phyloP scores from a whole-genome alignment of 345 rosid species.

The Lepidium sativum region DNA sequence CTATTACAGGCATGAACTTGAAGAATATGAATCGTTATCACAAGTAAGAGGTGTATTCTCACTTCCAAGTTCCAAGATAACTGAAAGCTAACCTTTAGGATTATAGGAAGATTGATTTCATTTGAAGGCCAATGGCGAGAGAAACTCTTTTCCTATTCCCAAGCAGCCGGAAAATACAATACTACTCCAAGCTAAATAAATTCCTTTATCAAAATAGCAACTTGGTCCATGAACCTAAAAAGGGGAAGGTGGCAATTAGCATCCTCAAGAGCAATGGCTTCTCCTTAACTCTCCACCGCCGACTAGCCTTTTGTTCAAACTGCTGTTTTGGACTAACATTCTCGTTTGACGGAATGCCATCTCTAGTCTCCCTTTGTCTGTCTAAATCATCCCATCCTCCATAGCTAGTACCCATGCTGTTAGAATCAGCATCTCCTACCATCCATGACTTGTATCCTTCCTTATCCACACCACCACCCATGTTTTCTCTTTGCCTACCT shows the following conservation, averaged over 20 bases:
- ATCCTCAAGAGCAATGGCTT: conserved; percentile 55
- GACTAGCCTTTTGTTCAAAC: conserved; percentile 34
- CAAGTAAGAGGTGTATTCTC: not conserved
- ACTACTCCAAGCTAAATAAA: conserved; percentile 4
- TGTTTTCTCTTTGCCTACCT: conserved; percentile 25
- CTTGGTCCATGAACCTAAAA: conserved; percentile 62
- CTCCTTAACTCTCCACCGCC: conserved; percentile 53
- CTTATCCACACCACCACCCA: conserved; percentile 14
- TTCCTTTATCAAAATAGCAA: conserved; percentile 38
- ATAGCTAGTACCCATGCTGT: conserved; percentile 21
- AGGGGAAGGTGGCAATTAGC: conserved; percentile 66
- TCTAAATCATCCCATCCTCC: conserved; percentile 94
- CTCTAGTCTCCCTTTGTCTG: conserved; percentile 15
- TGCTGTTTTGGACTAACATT: conserved; percentile 23
- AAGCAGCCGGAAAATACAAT: not conserved
- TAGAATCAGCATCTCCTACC: conserved; percentile 28
- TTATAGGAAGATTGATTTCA: not conserved
- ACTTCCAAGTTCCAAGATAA: conserved; percentile 6
- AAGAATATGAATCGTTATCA: conserved; percentile 4
- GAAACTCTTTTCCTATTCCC: not conserved
- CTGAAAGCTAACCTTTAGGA: conserved; percentile 21
- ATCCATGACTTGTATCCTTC: conserved; percentile 63
- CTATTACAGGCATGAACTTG: conserved; percentile 14
- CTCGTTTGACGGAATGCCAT: conserved; percentile 3
- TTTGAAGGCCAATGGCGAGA: not conserved